phyloP scores from a whole-genome alignment of 2,329 filamentous ascomycete genomes.

The Fusarium mexicanum region DNA sequence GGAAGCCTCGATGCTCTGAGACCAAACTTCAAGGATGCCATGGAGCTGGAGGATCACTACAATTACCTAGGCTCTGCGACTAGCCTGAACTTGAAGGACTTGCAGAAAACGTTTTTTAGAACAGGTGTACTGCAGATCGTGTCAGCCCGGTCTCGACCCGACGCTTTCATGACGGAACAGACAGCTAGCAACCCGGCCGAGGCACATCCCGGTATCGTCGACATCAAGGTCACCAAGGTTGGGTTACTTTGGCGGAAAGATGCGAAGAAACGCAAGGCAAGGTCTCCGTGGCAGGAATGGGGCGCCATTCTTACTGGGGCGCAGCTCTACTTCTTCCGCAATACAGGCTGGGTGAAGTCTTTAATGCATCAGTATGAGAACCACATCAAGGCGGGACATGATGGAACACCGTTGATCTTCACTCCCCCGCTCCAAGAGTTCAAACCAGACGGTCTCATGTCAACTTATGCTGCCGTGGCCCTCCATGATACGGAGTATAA shows the following conservation, averaged over 20 bases:
- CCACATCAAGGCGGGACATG: slow-evolving; percentile 80
- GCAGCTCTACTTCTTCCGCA: slow-evolving; percentile 95
- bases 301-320: slow-evolving; percentile 96
- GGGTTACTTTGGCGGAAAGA: slow-evolving; percentile 96
- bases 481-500: slow-evolving; percentile 87
- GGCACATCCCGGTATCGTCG: slow-evolving; percentile 90
- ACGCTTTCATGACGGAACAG: slow-evolving; percentile 92
- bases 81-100: slow-evolving; percentile 79
- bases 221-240: slow-evolving; percentile 97
- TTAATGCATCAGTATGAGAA: slow-evolving; percentile 88
- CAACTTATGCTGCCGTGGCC: slow-evolving; percentile 91
- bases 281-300: slow-evolving; percentile 99
- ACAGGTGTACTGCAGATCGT: slow-evolving; percentile 95
- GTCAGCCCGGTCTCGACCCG: slow-evolving; percentile 89
- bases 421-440: slow-evolving; percentile 90
- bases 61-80: slow-evolving; percentile 81
- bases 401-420: slow-evolving; percentile 83
- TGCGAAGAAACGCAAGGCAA: slow-evolving; percentile 88
- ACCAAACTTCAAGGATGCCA: slow-evolving; percentile 89
- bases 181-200: slow-evolving; percentile 86
- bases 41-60: slow-evolving; percentile 92
- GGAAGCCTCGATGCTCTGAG: slow-evolving; percentile 83
- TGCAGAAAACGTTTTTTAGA: slow-evolving; percentile 90
- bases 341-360: slow-evolving; percentile 90
- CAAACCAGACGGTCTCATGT: slow-evolving; percentile 93